phyloP scores from a whole-genome alignment of 164 flowering plant species.

The Kalanchoe fedtschenkoi region DNA sequence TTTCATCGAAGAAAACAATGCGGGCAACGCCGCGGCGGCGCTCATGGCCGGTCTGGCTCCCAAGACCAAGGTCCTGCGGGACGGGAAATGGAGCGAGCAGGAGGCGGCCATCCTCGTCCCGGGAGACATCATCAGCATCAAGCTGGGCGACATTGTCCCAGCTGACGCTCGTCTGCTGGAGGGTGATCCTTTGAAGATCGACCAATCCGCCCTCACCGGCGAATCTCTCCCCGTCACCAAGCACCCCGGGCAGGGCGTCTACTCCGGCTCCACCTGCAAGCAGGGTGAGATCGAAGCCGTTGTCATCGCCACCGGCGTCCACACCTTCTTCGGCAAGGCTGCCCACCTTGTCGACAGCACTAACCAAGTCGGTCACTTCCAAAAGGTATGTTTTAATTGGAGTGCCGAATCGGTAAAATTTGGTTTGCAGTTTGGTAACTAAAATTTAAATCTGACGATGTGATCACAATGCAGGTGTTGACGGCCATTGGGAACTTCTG shows the following conservation, averaged over 20 bases:
- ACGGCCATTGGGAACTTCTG: slow-evolving; percentile 1
- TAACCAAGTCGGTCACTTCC: slow-evolving; percentile 82
- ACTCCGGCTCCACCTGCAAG: slow-evolving; percentile 89
- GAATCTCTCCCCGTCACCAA: slow-evolving; percentile 74
- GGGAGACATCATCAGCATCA: slow-evolving; percentile 73
- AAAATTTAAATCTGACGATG: no score
- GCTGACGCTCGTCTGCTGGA: slow-evolving; percentile 85
- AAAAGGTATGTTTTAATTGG: slow-evolving; percentile 48
- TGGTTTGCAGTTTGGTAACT: no score
- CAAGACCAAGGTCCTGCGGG: slow-evolving; percentile 76
- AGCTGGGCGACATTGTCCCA: slow-evolving; percentile 79
- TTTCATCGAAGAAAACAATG: slow-evolving; percentile 83
- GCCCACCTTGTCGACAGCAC: slow-evolving; percentile 89
- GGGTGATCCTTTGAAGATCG: slow-evolving; percentile 84
- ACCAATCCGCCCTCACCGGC: slow-evolving; percentile 85
- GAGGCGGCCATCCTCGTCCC: slow-evolving; percentile 80
- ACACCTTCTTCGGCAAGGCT: slow-evolving; percentile 89
- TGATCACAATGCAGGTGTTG: slow-evolving; percentile 48
- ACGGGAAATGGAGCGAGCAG: slow-evolving; percentile 66
- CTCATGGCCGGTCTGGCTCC: slow-evolving; percentile 93
- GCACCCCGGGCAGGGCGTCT: slow-evolving; percentile 55
- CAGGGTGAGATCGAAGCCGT: slow-evolving; percentile 91
- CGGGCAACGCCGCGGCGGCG: slow-evolving; percentile 89
- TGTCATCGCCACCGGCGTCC: slow-evolving; percentile 86
- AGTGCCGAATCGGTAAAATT: no score